Percentiles rank a stretch among this genome's conserved stretches.
Evolutionary conservation across 2,329 filamentous ascomycete species (phyloP).

Genomic region (Aspergillus caelatus): DNA sequence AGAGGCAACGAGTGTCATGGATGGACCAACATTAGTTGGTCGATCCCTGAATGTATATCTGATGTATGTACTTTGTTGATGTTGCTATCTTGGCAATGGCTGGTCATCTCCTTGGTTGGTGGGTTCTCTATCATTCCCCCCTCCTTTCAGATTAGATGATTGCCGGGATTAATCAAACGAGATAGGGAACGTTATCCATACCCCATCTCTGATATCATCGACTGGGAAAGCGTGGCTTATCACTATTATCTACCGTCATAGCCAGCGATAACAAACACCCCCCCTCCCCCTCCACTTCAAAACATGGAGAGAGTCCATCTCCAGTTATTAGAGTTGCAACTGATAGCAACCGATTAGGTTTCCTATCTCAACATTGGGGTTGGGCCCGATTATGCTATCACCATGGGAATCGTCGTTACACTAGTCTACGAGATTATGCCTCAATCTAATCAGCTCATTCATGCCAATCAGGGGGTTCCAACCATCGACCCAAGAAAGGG

Average conservation of each 20-base stretch:
- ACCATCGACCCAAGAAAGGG: background rate
- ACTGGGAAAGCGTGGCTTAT: background rate
- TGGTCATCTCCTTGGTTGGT: background rate
- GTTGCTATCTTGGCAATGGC: background rate
- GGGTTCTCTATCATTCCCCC: background rate
- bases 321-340: background rate
- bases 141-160: background rate
- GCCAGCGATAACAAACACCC: background rate
- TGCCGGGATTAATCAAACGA: background rate
- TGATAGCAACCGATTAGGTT: background rate
- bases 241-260: background rate
- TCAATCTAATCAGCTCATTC: no score
- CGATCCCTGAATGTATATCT: background rate
- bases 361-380: background rate
- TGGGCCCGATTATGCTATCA: background rate
- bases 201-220: background rate
- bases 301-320: background rate
- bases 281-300: background rate
- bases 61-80: background rate
- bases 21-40: background rate
- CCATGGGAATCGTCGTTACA: background rate
- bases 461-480: background rate
- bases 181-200: background rate
- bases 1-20: background rate
- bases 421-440: background rate